Evolutionary conservation across 805 yeast genomes (phyloP), one percentile per base, ranked within the genome.

Genomic region (Ascoidea tarda): DNA sequence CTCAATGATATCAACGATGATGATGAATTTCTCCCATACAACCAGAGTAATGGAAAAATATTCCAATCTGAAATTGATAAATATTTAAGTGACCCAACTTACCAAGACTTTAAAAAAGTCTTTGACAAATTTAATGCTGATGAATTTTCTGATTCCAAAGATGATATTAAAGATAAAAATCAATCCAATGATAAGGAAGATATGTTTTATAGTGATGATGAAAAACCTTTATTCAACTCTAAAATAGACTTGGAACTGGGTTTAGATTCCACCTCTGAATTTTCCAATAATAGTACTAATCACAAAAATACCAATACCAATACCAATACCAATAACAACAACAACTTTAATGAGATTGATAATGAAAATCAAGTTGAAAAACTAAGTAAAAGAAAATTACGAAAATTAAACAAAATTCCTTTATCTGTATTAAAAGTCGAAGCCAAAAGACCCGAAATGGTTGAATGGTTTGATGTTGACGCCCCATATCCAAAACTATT

Each of bases 391-490:
- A 58, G 59, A 5, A 53, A 57, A 33, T 55, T 53, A 2, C 54
- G 53, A 45, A 59, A 59, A 6, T 31, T 52, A 49, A 71, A 74
- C 50, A 81, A 82, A 58, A 76, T 87, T 0, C 76, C 93, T 1
- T 65, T 91, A 14, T 79, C 90, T 0, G 70, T 73, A 6, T 69
- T 91, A 51, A 91, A 90, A 62, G 72, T 84, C 0, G 63, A 70
- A 28, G 72, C 85, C 0, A 58, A 67, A 1, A 68, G 69, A 32
- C 97, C 98, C 0, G 87, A 86, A 53, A 62, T 81, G 4, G 82
- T 91, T 1, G 95, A 89, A 57, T 84, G 95, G 95, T 78, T 70
- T 59, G 98, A 93, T 64, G 83, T 81, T 1, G 93, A 90, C 68
- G 84, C 97, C 0, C 73, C 73, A 0, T 91, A 87, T 59, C 96